Evolutionary conservation across 192 early-diverging fungal species (phyloP).

Genomic region (Gonapodya sp.): DNA sequence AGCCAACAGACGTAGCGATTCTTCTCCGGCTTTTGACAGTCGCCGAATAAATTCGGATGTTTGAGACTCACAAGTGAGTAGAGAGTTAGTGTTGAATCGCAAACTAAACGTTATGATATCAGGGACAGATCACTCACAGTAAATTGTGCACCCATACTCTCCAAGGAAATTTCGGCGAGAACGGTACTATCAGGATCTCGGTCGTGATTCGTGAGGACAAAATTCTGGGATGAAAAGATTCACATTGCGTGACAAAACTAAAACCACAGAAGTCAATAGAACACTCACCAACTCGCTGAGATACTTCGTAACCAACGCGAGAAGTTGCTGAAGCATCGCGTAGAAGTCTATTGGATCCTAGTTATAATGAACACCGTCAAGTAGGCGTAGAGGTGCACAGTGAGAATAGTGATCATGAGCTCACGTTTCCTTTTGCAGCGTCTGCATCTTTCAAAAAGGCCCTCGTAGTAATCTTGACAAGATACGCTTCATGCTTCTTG

Average conservation of each 20-base stretch:
- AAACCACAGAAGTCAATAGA: not conserved
- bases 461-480: not conserved
- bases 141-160: not conserved
- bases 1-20: slow-evolving; percentile 61
- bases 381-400: not conserved
- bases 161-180: not conserved
- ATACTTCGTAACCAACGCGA: not conserved
- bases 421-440: not conserved
- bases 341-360: not conserved
- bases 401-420: not conserved
- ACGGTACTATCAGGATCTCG: not conserved
- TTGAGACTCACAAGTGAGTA: not conserved
- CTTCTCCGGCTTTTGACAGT: slow-evolving; percentile 26
- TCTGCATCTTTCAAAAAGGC: not conserved
- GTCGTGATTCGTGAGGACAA: not conserved
- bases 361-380: not conserved
- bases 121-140: not conserved
- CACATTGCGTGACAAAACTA: not conserved
- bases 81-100: too few relatives aligned
- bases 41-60: not conserved
- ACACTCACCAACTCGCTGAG: not conserved
- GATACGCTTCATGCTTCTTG: slow-evolving; percentile 5
- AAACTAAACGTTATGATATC: not conserved
- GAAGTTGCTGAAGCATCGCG: not conserved
- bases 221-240: not conserved